Evolutionary conservation across 768 basidiomycete species (phyloP).

Genomic region (Pisolithus marmoratus): DNA sequence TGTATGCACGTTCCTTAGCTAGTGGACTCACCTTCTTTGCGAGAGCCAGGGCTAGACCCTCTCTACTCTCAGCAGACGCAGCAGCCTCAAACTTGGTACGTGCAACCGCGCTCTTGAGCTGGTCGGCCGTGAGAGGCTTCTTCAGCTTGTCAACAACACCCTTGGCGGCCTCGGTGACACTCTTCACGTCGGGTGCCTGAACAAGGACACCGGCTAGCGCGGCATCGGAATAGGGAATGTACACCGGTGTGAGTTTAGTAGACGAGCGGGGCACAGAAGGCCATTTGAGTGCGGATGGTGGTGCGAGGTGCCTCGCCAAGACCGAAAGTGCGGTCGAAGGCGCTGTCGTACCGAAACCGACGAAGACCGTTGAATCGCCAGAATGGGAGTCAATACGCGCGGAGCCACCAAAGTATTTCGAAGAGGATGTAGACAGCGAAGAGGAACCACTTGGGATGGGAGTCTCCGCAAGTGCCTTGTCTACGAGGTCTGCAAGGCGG

Average conservation of each 20-base stretch:
- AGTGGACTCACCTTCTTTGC: constrained; percentile 54
- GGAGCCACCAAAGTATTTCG: constrained; percentile 80
- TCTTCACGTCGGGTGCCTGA: constrained; percentile 57
- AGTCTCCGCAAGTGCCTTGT: constrained; percentile 50
- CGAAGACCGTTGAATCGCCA: constrained; percentile 70
- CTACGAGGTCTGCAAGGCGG: constrained; percentile 65
- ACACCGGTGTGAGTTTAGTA: constrained; percentile 64
- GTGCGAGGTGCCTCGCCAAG: constrained; percentile 75
- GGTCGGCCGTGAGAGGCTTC: constrained; percentile 55
- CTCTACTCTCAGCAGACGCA: constrained; percentile 57
- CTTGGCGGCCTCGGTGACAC: constrained; percentile 63
- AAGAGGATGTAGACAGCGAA: constrained; percentile 19
- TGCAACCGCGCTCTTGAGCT: constrained; percentile 73
- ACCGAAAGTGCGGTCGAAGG: constrained; percentile 70
- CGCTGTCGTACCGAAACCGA: constrained; percentile 79
- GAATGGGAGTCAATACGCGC: constrained; percentile 63
- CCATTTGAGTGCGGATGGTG: constrained; percentile 85
- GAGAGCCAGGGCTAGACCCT: constrained; percentile 55
- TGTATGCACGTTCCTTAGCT: background rate
- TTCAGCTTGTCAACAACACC: constrained; percentile 64
- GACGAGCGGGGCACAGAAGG: constrained; percentile 52
- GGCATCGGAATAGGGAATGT: constrained; percentile 90
- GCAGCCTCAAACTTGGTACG: constrained; percentile 88
- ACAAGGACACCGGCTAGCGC: constrained; percentile 80
- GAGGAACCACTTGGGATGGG: constrained; percentile 32